A percentile compares a stretch with the other conserved stretches of the same genome.
Evolutionary conservation across 2,329 filamentous ascomycete species (phyloP).

Genomic region (Bipolaris oryzae): DNA sequence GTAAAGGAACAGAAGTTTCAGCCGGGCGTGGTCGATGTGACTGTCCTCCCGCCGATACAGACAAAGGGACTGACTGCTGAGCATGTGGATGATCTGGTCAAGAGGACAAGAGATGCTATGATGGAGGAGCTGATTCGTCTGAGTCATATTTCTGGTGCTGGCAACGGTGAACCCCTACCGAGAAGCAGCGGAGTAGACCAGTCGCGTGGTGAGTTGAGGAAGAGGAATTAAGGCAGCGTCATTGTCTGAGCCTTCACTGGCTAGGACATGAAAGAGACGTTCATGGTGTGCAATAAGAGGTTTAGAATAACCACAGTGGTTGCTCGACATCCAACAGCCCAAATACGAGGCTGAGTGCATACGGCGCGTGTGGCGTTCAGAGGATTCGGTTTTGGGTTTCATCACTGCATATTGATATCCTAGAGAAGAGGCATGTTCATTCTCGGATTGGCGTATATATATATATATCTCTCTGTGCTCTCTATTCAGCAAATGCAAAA

Average conservation of each 20-base stretch:
- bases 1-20: constrained; percentile 52
- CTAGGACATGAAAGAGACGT: not conserved
- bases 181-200: constrained; percentile 27
- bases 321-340: not conserved
- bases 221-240: constrained; percentile 22
- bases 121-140: constrained; percentile 45
- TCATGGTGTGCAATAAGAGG: not conserved
- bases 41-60: constrained; percentile 44
- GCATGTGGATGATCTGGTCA: constrained; percentile 43
- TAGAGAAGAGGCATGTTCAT: constrained; percentile 2
- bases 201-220: constrained; percentile 33
- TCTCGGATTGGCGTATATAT: constrained; percentile 11
- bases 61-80: constrained; percentile 44
- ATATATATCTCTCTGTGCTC: constrained; percentile 9
- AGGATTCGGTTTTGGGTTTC: not conserved
- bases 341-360: constrained; percentile 1
- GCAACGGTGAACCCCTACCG: constrained; percentile 36
- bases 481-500: not conserved
- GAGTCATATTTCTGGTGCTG: constrained; percentile 34
- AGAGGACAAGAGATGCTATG: constrained; percentile 45
- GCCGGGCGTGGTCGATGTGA: constrained; percentile 62
- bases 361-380: constrained; percentile 15
- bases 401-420: constrained; percentile 21
- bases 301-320: not conserved
- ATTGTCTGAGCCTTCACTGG: not conserved